Base-by-base conservation (phyloP, 139 green algal species). In the Pleodorina starrii region DNA sequence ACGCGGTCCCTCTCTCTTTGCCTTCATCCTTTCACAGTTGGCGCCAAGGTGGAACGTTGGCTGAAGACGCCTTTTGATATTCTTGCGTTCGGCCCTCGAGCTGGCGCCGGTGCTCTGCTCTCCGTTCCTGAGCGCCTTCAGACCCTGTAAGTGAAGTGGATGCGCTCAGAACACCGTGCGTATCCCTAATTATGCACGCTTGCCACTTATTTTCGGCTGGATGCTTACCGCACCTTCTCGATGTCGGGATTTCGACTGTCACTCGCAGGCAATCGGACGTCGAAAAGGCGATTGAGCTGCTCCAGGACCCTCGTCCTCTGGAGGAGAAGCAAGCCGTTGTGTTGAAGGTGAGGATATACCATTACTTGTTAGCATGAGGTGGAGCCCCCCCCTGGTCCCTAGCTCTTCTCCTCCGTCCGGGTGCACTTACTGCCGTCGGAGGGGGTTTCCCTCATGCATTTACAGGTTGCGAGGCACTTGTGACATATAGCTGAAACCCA, bases 281-380 rank as follows among this genome's bases (percentile, higher is more conserved):
- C 50, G 88, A 96, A 71, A 75, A 89, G 23, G 50, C 94, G 5
- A 44, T 63, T 12, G 76, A 94, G 59, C 89, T 97, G 43, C 74
- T 94, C 21, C 91, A 95, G 48, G 94, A 97, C 78, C 91, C 94
- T 23, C 89, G 94, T 5, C 91, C 95, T 0, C 66, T 97, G 5
- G 93, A 96, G 27, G 91, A 95, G 68, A 97, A 97, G 90, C 91
- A 95, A 86, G 84, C 89, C 35, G 92, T 93, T 19, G 60, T 95
- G 32, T 51, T 95, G 36, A 82, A 93, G 92, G 92, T 95, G 40
- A 40, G 81, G n/a, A n/a, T n/a, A n/a, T n/a, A n/a, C n/a, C n/a
- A n/a, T n/a, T n/a, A n/a, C n/a, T n/a, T n/a, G n/a, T n/a, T n/a
- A n/a, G n/a, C n/a, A n/a, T n/a, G n/a, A n/a, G n/a, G n/a, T n/a